Percentiles rank a stretch among this genome's conserved stretches.
Evolutionary conservation across 2,329 filamentous ascomycete genomes (phyloP).

Genomic region (Botrytis cinerea): DNA sequence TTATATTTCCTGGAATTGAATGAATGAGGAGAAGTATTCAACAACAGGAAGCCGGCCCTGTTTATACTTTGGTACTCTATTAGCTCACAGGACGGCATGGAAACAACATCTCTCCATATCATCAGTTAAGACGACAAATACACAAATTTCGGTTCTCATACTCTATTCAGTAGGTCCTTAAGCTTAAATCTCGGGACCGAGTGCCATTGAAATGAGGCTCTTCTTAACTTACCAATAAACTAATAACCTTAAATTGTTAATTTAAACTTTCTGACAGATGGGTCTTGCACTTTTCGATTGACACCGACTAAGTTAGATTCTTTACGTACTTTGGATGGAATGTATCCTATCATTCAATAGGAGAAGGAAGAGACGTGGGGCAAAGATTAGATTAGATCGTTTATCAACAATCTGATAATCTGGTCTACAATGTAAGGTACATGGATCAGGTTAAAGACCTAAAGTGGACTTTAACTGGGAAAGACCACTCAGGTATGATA

Average conservation of each 20-base stretch:
- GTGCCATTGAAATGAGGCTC: neutral
- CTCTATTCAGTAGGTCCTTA: neutral
- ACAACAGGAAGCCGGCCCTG: too few relatives aligned
- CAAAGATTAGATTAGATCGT: neutral
- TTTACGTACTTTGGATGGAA: neutral
- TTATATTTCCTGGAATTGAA: neutral
- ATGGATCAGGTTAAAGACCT: neutral
- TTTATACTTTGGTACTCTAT: neutral
- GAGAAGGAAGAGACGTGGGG: neutral
- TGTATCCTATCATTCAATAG: neutral
- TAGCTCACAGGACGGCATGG: neutral
- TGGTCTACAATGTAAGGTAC: neutral
- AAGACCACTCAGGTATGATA: neutral
- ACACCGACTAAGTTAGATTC: neutral
- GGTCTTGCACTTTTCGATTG: neutral
- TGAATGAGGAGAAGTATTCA: neutral
- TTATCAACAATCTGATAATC: neutral
- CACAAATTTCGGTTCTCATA: neutral
- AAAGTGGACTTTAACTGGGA: neutral
- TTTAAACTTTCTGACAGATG: neutral
- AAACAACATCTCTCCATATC: neutral
- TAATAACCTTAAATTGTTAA: neutral
- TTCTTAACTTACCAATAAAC: neutral
- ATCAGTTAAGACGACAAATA: neutral
- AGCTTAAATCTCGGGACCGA: neutral